A percentile compares a stretch with the other conserved stretches of the same genome.
Evolutionary conservation across 2,329 filamentous ascomycete genomes (phyloP).

Genomic region (Lasiodiplodia sp.): DNA sequence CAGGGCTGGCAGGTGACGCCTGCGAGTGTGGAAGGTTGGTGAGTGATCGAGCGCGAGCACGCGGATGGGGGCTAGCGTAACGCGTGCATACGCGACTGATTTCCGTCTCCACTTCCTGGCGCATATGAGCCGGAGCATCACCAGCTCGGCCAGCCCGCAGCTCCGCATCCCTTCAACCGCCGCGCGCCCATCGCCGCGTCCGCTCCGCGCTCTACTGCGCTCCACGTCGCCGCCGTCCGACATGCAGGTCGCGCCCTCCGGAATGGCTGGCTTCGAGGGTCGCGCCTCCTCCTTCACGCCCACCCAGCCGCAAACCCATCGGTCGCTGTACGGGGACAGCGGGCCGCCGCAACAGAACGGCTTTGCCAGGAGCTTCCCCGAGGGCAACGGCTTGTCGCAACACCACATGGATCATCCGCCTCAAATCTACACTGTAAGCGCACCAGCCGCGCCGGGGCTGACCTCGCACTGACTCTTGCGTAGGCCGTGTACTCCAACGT

Average conservation of each 20-base stretch:
- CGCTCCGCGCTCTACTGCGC: constrained; percentile 17
- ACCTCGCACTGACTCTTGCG: constrained; percentile 21
- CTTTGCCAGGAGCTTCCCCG: constrained; percentile 49
- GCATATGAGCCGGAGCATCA: constrained; percentile 18
- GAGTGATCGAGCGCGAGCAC: neutral
- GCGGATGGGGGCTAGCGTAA: constrained; percentile 25
- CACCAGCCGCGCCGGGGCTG: neutral
- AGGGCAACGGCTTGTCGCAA: constrained; percentile 45
- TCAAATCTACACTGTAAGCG: constrained; percentile 59
- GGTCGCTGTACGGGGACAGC: constrained; percentile 44
- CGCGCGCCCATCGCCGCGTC: constrained; percentile 29
- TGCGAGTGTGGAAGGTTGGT: neutral
- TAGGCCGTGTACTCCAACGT: constrained; percentile 93
- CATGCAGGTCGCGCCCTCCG: constrained; percentile 31
- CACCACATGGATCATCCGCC: constrained; percentile 51
- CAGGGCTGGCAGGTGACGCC: neutral
- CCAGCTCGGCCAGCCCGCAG: constrained; percentile 21
- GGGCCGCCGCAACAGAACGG: constrained; percentile 42
- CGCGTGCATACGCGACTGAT: constrained; percentile 27
- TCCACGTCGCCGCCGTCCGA: neutral
- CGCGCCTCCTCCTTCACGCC: constrained; percentile 32
- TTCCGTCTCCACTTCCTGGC: constrained; percentile 22
- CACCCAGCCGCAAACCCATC: constrained; percentile 39
- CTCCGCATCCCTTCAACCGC: constrained; percentile 45
- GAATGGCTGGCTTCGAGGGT: constrained; percentile 31